Evolutionary conservation across 495 filamentous ascomycete species (phyloP), one percentile per base, ranked within the genome.

Genomic region (Penicillium waksmanii): DNA sequence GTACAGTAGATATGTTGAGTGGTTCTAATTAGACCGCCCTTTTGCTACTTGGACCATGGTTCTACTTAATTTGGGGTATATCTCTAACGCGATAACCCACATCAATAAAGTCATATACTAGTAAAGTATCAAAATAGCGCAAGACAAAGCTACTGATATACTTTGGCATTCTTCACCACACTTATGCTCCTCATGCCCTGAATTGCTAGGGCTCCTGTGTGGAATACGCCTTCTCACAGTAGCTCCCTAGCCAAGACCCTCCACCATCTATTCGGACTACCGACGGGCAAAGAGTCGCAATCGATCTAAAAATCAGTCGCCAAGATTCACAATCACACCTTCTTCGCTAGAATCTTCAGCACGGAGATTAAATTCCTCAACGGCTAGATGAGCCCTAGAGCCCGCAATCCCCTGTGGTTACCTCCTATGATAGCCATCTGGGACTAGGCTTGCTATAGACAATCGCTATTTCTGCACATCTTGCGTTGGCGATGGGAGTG

Each of bases 281-380:
- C 57, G 57, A 60, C 57, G 57, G 57, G 51, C 57, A 35, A 50
- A 60, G 51, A 50, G 44, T 50, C 34, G 44, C 35, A 43, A 25
- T 49, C 13, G 25, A 60, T 55, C 42, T 60, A 60, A 60, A 60
- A 23, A 0, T 25, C 6, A 33, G 33, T 33, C 3, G 25, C 34
- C 51, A 51, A 55, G 57, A 43, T 60, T 43, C 17, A 55, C 44
- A 43, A 27, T 51, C 57, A 42, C 44, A 55, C 25, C 34, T 33
- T 55, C 34, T 60, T 33, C 57, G 34, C 17, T 40, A 38, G 19
- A 33, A 3, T 40, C n/a, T 31, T 34, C 50, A 18, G 19, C n/a
- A 11, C 51, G 51, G 3, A 59, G 3, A 49, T 42, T 38, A 42
- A 60, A 17, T 34, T 27, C 34, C 51, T 48, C n/a, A 59, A 13